These are phyloP conservation scores for Verticillium alfalfae DNA, from an alignment of 2,329 filamentous ascomycete species.

Conservation along the genomic window DNA sequence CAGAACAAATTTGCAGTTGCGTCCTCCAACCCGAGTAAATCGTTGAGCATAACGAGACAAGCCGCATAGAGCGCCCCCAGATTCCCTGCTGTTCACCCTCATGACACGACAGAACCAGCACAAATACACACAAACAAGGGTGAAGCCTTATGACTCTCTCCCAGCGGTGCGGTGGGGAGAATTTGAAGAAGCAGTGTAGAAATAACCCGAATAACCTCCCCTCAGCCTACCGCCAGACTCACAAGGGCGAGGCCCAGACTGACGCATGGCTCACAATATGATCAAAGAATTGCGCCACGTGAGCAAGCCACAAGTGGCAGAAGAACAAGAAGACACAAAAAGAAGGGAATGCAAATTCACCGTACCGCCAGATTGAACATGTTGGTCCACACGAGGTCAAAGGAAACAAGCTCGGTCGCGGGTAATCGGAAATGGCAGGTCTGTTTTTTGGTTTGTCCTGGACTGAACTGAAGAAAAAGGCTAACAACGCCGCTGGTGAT, in stretches of 20 bases:
- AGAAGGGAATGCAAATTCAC: conserved; percentile 11
- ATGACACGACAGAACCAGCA: too few relatives aligned
- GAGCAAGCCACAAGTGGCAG: conserved; percentile 13
- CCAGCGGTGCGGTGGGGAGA: too few relatives aligned
- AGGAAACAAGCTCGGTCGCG: conserved; percentile 4
- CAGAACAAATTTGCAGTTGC: too few relatives aligned
- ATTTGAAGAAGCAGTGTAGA: background rate
- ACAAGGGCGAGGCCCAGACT: background rate
- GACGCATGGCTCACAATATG: background rate
- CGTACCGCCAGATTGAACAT: conserved; percentile 3
- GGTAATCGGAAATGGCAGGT: conserved; percentile 14
- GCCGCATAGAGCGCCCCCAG: too few relatives aligned
- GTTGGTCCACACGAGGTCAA: conserved; percentile 9
- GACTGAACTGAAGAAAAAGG: conserved; percentile 5
- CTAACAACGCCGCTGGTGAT: conserved; percentile 29
- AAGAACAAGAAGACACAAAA: conserved; percentile 8
- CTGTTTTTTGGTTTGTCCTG: conserved; percentile 6
- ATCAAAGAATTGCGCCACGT: background rate
- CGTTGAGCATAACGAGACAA: too few relatives aligned
- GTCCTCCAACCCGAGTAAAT: too few relatives aligned
- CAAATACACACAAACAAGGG: too few relatives aligned
- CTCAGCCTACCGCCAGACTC: background rate
- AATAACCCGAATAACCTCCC: background rate
- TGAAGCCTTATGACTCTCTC: too few relatives aligned
- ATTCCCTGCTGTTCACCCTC: too few relatives aligned